Evolutionary conservation across 148 eudicot species (phyloP), one percentile per base, ranked within the genome.

Genomic region (Agrostemma githago): DNA sequence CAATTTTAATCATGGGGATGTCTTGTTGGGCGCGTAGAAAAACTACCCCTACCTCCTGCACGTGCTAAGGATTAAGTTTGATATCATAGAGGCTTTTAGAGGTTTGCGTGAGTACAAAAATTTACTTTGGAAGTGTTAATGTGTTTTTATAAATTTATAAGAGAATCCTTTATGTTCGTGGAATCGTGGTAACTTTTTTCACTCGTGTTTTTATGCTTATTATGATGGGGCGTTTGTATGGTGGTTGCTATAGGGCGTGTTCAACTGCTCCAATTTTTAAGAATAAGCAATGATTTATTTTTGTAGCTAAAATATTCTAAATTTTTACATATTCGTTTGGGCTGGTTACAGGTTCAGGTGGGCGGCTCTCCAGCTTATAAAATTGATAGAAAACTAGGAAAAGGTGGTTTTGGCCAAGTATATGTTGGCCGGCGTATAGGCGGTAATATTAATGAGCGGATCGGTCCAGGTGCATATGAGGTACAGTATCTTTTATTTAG

Each of bases 381-480:
- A 71, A 37, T 88, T 53, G 98, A 91, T 2, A 85, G 72, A 79
- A 93, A 91, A 82, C 84, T 93, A 20, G 95, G 97, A 15, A 93
- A 93, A 83, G 97, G 98, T 77, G 97, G 97, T 48, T 93, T 91
- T 80, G 95, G 98, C 64, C 98, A 91, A 77, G 98, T 93, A 56
- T 93, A 85, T 81, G 95, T 89, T 72, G 98, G 98, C 76, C 90
- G 90, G 14, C 86, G 89, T 26, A 57, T 82, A 44, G 82, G 83
- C 79, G 81, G 90, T 14, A 79, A 75, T 80, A 82, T 89, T 48
- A 79, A 60, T 82, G 92, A 88, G 78, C 86, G 88, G 71, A 83
- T 74, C 59, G 98, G 95, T 41, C 70, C 89, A 0, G 89, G 85
- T 71, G 98, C 98, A 57, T 54, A 88, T 41, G 98, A 93, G 97